Evolutionary conservation across 805 yeast genomes (phyloP), one percentile per base, ranked within the genome.

Genomic region (Spathaspora passalidarum): DNA sequence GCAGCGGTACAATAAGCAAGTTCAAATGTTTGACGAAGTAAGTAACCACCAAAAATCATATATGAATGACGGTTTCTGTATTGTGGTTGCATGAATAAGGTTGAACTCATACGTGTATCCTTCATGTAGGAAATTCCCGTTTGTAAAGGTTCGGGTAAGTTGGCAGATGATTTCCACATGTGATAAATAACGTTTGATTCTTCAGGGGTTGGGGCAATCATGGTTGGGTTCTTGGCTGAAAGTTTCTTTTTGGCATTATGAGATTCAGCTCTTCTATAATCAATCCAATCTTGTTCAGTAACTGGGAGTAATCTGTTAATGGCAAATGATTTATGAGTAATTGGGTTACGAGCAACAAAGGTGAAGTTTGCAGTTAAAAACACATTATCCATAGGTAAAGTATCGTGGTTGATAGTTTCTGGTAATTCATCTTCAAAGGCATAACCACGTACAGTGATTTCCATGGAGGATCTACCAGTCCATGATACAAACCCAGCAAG

Each of bases 401-500:
- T 70, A 2, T 69, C 76, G 49, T 84, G 84, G 10, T 76, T 73
- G 46, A 85, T 68, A 21, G 72, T 74, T 13, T 61, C 60, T 4
- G 87, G 87, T 7, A 80, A 52, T 7, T 71, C 71, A 11, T 74
- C 78, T 43, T 80, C 82, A 46, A 81, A 82, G 2, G 95, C 82
- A 52, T 88, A 86, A 2, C 97, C 98, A 59, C 82, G 86, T 56
- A 91, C 94, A 40, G 90, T 79, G 59, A 91, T 91, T 66, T 91
- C 97, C 97, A 91, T 91, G 1, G 97, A 90, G 1, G 96, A 87
- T 49, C 88, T 75, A 48, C 98, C 98, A 0, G 97, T 91, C 88
- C 96, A 91, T 7, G 95, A 84, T 37, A 90, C 97, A 43, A 83
- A 75, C n/a, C 98, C 98, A 23, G 94, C 90, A 49, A 91, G 68